phyloP scores from a whole-genome alignment of 129 eudicot genomes.

The Flaveria ramosissima region DNA sequence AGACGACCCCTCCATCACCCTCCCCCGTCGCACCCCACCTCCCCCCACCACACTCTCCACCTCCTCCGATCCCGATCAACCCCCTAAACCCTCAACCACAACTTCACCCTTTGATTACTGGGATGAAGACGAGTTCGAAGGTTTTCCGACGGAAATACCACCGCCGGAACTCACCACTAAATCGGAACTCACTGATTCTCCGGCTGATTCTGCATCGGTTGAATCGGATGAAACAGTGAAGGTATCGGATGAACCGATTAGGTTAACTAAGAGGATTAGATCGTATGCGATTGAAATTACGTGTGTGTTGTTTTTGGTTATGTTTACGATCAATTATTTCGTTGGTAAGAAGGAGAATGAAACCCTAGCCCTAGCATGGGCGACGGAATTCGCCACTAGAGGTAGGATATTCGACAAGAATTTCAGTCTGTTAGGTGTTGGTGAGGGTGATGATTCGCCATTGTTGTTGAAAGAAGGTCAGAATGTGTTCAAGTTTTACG shows the following conservation, averaged over 20 bases:
- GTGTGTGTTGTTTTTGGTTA: conserved; percentile 55
- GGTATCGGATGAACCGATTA: conserved; percentile 19
- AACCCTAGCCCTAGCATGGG: conserved; percentile 90
- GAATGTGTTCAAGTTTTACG: conserved; percentile 80
- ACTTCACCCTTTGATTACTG: conserved; percentile 66
- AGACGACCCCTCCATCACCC: conserved; percentile 29
- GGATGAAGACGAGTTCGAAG: conserved; percentile 99
- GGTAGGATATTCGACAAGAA: conserved; percentile 80
- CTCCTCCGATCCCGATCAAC: conserved; percentile 30
- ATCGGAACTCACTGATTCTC: conserved; percentile 39
- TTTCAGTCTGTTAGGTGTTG: conserved; percentile 83
- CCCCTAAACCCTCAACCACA: conserved; percentile 20
- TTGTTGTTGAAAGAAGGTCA: conserved; percentile 90
- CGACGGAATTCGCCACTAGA: conserved; percentile 58
- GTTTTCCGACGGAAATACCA: conserved; percentile 47
- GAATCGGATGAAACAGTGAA: conserved; percentile 8
- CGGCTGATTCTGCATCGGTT: conserved; percentile 22
- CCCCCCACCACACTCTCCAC: conserved; percentile 61
- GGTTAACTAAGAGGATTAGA: conserved; percentile 25
- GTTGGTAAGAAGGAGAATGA: conserved; percentile 79
- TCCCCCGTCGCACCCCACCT: conserved; percentile 53
- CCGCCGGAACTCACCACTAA: conserved; percentile 24
- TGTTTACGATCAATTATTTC: conserved; percentile 60
- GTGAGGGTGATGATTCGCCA: conserved; percentile 84
- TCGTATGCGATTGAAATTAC: conserved; percentile 56